These are phyloP conservation scores for Plenodomus tracheiphilus DNA, from an alignment of 2,329 filamentous ascomycete genomes.

Conservation along the genomic window DNA sequence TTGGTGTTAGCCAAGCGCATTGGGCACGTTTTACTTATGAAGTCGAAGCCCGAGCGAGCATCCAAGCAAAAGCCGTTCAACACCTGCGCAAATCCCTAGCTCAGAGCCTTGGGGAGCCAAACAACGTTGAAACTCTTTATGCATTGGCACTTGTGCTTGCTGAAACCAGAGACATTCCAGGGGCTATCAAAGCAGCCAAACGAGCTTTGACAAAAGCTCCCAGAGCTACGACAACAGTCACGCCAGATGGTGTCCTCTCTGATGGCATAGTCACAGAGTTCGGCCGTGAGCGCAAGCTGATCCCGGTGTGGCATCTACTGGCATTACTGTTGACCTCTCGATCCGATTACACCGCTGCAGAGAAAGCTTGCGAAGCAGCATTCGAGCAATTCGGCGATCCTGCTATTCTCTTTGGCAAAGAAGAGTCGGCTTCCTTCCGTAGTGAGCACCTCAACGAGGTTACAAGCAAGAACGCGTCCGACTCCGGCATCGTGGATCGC, in stretches of 20 bases:
- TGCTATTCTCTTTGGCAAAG: slow-evolving; percentile 68
- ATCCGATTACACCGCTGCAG: slow-evolving; percentile 80
- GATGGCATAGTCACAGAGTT: slow-evolving; percentile 33
- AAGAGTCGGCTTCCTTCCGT: slow-evolving; percentile 55
- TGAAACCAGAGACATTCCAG: slow-evolving; percentile 78
- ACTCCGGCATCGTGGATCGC: slow-evolving; percentile 67
- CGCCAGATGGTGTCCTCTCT: slow-evolving; percentile 38
- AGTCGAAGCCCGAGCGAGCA: slow-evolving; percentile 67
- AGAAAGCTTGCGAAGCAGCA: slow-evolving; percentile 82
- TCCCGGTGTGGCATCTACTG: slow-evolving; percentile 90
- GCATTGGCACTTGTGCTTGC: slow-evolving; percentile 83
- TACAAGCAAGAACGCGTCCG: slow-evolving; percentile 15
- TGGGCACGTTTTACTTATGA: slow-evolving; percentile 86
- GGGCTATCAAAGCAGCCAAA: slow-evolving; percentile 82
- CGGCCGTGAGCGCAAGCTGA: slow-evolving; percentile 62
- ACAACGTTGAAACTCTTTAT: slow-evolving; percentile 77
- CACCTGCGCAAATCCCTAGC: slow-evolving; percentile 74
- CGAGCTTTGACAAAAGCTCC: slow-evolving; percentile 66
- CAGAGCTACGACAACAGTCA: slow-evolving; percentile 29
- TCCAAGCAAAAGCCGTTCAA: slow-evolving; percentile 77
- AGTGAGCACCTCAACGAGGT: slow-evolving; percentile 67
- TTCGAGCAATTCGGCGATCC: slow-evolving; percentile 85
- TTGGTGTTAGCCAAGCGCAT: slow-evolving; percentile 82
- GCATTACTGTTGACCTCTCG: slow-evolving; percentile 82
- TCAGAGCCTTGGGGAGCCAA: slow-evolving; percentile 65